Base-by-base conservation (phyloP, 192 early-diverging fungal species). In the Podila horticola region DNA sequence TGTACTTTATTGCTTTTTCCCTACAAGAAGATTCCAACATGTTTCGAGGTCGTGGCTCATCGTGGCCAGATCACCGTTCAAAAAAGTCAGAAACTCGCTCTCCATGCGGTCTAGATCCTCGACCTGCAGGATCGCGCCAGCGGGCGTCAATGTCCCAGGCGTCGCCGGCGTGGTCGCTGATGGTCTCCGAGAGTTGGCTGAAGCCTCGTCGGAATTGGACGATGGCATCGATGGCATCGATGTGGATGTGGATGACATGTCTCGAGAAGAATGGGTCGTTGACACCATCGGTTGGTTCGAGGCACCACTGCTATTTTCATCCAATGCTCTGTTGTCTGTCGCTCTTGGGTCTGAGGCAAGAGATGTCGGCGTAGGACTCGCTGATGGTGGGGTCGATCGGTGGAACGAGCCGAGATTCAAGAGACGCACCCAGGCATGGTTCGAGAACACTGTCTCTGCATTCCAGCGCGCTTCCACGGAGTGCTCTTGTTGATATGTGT, bases 81-180 rank as follows among this genome's bases (percentile, higher is more conserved):
- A 71, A 70, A 88, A 88, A 12, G 82, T 74, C 55, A 88, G 67
- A 52, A 86, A 88, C 62, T 88, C 87, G 31, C 75, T 48, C 58
- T 88, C 87, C 87, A 88, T 88, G 19, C 84, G 79, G 58, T 82
- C 74, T 5, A 88, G 73, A 41, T 84, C 83, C 58, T 81, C 77
- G 2, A 81, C 77, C 36, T 81, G 77, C 41, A 81, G 36, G 45
- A 81, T 58, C 15, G 61, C 30, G 5, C 58, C 48, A 30, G 62
- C 69, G 19, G 69, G 33, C 3, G 65, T 57, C 5, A 63, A 15
- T 13, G 65, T 10, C 5, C 49, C 26, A 24, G 69, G 20, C 8
- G 70, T 66, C 3, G 62, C 68, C 7, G 69, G 63, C 34, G 69
- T 26, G 1, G 66, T 11, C 22, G 65, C 66, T 11, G 63, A 62